These are phyloP conservation scores for Syzygium aromaticum DNA, from an alignment of 345 rosid species.

Conservation along the genomic window DNA sequence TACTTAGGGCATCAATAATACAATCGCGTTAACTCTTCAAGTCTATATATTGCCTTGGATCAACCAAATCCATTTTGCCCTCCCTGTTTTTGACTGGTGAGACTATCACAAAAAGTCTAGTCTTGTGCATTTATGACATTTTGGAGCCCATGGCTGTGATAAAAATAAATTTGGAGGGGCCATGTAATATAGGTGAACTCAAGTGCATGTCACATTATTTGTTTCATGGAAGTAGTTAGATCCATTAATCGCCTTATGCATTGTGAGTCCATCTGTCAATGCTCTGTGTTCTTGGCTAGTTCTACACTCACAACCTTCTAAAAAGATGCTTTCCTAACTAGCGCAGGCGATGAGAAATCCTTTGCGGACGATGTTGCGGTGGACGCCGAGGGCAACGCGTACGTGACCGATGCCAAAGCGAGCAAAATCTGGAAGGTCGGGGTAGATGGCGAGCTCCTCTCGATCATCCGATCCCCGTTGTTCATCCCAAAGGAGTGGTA, in stretches of 20 bases:
- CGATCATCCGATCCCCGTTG: slow-evolving; percentile 43
- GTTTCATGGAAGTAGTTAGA: background rate
- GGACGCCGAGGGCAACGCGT: slow-evolving; percentile 65
- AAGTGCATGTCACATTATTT: background rate
- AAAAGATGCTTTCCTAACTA: background rate
- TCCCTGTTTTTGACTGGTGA: too few species aligned
- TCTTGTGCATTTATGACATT: too few species aligned
- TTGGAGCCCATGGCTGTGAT: too few species aligned
- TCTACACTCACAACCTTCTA: background rate
- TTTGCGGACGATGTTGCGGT: slow-evolving; percentile 81
- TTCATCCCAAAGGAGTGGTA: slow-evolving; percentile 65
- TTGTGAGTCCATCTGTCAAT: background rate
- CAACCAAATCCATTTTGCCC: too few species aligned
- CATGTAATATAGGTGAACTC: background rate
- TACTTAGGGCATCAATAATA: too few species aligned
- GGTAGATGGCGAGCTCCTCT: slow-evolving; percentile 42
- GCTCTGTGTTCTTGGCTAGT: background rate
- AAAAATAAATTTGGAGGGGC: background rate
- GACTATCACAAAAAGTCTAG: too few species aligned
- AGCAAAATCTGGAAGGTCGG: slow-evolving; percentile 76
- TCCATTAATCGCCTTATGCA: background rate
- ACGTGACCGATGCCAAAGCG: slow-evolving; percentile 57
- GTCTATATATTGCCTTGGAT: too few species aligned
- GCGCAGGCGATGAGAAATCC: slow-evolving; percentile 29
- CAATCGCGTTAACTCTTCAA: too few species aligned